Percentiles rank a stretch among this genome's conserved stretches.
Conservation (phyloP, 2,329 filamentous ascomycete species). For the Claviceps arundinis region DNA sequence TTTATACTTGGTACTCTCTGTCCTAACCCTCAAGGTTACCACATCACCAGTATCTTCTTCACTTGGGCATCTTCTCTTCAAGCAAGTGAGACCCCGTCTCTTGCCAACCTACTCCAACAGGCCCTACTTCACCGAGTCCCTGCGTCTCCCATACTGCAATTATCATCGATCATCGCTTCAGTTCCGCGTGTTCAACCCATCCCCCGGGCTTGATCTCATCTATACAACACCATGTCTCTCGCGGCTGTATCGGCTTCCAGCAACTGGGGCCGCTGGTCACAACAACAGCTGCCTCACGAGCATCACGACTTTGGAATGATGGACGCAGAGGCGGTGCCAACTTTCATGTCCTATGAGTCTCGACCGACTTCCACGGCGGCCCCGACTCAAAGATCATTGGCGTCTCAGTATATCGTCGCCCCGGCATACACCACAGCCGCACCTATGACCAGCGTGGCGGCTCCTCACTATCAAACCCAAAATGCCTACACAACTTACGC, state of each 20-base stretch:
- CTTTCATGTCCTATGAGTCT: constrained; percentile 37
- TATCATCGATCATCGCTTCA: neutral
- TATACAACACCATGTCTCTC: constrained; percentile 28
- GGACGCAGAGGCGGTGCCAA: constrained; percentile 21
- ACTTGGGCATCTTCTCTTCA: no score
- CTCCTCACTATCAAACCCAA: constrained; percentile 29
- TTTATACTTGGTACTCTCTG: neutral
- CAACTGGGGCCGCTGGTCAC: constrained; percentile 42
- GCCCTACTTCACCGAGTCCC: no score
- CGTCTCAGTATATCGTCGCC: constrained; percentile 33
- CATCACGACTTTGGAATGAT: constrained; percentile 34
- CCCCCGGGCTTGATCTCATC: neutral
- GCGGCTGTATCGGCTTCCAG: constrained; percentile 30
- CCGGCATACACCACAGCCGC: constrained; percentile 27
- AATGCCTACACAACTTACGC: constrained; percentile 29
- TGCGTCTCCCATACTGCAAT: no score
- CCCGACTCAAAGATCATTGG: constrained; percentile 30
- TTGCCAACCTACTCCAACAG: no score
- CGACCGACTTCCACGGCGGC: constrained; percentile 19
- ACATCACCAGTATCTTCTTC: no score
- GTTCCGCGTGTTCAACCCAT: neutral
- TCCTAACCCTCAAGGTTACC: no score
- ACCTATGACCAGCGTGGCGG: constrained; percentile 27
- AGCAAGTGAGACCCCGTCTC: no score
- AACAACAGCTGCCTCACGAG: constrained; percentile 33